Evolutionary conservation across 2,329 filamentous ascomycete genomes (phyloP).

Genomic region (Blumeria hordei): DNA sequence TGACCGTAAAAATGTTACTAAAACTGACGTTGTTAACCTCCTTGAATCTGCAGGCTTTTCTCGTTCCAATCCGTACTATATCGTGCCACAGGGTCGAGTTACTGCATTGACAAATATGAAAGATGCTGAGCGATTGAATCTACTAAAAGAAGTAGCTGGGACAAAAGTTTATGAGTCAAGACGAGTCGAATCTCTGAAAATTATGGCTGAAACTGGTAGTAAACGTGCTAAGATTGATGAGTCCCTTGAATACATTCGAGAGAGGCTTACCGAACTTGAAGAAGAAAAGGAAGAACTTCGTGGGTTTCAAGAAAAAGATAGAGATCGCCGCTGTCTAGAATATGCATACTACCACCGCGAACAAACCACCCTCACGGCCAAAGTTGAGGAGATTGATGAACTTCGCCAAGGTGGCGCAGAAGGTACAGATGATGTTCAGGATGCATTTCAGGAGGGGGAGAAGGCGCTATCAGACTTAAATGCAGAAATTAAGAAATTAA

Average conservation of each 20-base stretch:
- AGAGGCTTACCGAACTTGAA: slow-evolving; percentile 69
- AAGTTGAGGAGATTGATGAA: slow-evolving; percentile 63
- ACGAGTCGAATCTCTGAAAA: slow-evolving; percentile 75
- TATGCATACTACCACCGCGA: slow-evolving; percentile 87
- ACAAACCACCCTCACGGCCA: slow-evolving; percentile 52
- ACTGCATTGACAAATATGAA: slow-evolving; percentile 98
- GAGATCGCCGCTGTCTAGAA: slow-evolving; percentile 73
- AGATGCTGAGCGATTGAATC: slow-evolving; percentile 65
- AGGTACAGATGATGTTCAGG: slow-evolving; percentile 57
- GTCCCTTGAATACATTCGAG: slow-evolving; percentile 72
- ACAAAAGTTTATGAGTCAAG: slow-evolving; percentile 93
- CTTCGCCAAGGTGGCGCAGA: slow-evolving; percentile 62
- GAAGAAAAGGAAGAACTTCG: slow-evolving; percentile 93
- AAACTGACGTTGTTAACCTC: slow-evolving; percentile 81
- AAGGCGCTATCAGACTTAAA: slow-evolving; percentile 57
- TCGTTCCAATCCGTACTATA: slow-evolving; percentile 94
- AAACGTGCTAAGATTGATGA: slow-evolving; percentile 91
- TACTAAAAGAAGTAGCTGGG: slow-evolving; percentile 93
- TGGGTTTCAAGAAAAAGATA: slow-evolving; percentile 84
- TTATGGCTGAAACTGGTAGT: slow-evolving; percentile 90
- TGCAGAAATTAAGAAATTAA: slow-evolving; percentile 52
- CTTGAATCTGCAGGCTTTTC: slow-evolving; percentile 93
- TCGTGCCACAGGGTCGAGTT: slow-evolving; percentile 90
- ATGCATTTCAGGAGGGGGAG: slow-evolving; percentile 55
- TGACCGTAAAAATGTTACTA: slow-evolving; percentile 89